Percentiles rank a stretch among this genome's conserved stretches.
phyloP scores from a whole-genome alignment of 2,329 filamentous ascomycete genomes.

The Periconia digitata region DNA sequence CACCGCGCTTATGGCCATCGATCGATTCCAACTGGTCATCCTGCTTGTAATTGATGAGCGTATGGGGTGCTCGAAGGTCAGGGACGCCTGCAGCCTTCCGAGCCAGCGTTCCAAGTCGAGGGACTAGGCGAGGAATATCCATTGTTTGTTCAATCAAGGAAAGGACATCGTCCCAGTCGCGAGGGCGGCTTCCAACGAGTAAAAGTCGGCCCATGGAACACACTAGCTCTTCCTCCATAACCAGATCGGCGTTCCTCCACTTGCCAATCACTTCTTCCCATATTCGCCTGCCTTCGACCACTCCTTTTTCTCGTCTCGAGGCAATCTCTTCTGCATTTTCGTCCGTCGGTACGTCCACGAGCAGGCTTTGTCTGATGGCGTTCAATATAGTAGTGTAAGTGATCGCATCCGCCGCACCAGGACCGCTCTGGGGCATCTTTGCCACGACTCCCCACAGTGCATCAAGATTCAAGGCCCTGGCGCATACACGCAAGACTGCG shows the following conservation, averaged over 20 bases:
- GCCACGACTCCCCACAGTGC: conserved; percentile 75
- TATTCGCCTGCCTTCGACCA: conserved; percentile 70
- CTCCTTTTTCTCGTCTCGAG: conserved; percentile 44
- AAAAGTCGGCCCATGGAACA: conserved; percentile 79
- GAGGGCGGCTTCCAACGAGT: conserved; percentile 60
- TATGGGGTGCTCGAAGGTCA: conserved; percentile 39
- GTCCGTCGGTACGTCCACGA: conserved; percentile 25
- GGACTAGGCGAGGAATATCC: conserved; percentile 64
- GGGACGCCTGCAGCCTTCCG: conserved; percentile 28
- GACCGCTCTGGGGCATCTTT: conserved; percentile 66
- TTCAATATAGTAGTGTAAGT: conserved; percentile 87
- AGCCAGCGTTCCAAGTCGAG: conserved; percentile 36
- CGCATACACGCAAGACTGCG: conserved; percentile 81
- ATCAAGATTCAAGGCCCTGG: conserved; percentile 73
- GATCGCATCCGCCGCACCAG: conserved; percentile 64
- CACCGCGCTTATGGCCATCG: conserved; percentile 24
- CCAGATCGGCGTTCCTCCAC: conserved; percentile 71
- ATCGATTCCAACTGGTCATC: conserved; percentile 30
- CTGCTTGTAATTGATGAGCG: conserved; percentile 26
- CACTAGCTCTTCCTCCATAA: conserved; percentile 77
- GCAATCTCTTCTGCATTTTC: conserved; percentile 31
- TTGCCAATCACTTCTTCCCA: conserved; percentile 80
- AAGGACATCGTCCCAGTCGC: conserved; percentile 72
- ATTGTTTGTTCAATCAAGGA: conserved; percentile 80
- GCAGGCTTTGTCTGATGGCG: conserved; percentile 57